phyloP scores from a whole-genome alignment of 345 rosid species.

The Firmiana major region DNA sequence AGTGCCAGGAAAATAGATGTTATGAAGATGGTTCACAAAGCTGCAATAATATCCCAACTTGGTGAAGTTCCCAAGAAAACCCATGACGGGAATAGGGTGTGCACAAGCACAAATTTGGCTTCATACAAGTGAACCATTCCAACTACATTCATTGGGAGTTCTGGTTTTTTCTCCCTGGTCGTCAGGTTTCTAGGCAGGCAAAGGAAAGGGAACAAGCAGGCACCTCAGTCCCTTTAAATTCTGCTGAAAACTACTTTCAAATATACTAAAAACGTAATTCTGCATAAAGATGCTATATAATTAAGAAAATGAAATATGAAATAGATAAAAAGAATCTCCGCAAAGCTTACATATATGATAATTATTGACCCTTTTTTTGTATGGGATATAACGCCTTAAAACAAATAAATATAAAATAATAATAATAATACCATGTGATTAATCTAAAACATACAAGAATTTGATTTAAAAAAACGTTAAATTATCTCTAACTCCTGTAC shows the following conservation, averaged over 20 bases:
- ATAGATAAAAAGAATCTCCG: too few species aligned
- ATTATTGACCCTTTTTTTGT: slow-evolving; percentile 3
- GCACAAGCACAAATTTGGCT: not conserved
- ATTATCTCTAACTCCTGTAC: not conserved
- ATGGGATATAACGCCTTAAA: not conserved
- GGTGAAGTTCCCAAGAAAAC: not conserved
- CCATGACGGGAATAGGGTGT: not conserved
- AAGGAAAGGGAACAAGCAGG: slow-evolving; percentile 1
- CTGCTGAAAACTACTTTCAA: not conserved
- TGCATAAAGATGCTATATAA: not conserved
- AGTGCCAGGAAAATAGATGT: not conserved
- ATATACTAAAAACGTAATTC: too few species aligned
- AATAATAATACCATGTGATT: not conserved
- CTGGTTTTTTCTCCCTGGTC: not conserved
- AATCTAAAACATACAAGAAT: not conserved
- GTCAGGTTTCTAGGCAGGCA: not conserved
- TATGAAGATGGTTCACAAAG: not conserved
- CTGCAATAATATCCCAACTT: not conserved
- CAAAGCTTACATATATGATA: not conserved
- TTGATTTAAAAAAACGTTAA: not conserved
- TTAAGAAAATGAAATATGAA: not conserved
- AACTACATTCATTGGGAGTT: not conserved
- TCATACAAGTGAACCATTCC: not conserved
- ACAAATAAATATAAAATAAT: not conserved
- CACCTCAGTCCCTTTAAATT: not conserved